Evolutionary conservation across 148 eudicot species (phyloP), one percentile per base, ranked within the genome.

Genomic region (Limonium bicolor): DNA sequence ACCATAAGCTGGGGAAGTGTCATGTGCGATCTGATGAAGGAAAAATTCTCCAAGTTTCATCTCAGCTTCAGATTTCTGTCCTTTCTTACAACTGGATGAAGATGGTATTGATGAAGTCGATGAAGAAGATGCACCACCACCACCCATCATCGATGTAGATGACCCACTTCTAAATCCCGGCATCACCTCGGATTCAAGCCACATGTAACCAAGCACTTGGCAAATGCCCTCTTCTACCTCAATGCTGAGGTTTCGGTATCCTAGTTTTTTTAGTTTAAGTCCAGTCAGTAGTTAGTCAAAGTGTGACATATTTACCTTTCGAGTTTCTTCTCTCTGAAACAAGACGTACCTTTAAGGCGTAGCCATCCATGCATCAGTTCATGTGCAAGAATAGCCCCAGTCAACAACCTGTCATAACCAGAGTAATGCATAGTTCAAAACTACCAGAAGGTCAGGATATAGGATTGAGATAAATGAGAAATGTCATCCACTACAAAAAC

Each of bases 331-430:
- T 12, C 16, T 34, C 5, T 34, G 15, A 37, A 4, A 16, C 4
- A 18, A 5, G 33, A 29, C 16, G 20, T 59, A 87, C 99, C 99
- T 54, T 76, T 78, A 27, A 92, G 94, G n/a, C 95, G 99, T 65
- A 92, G 53, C 99, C 99, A 92, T 26, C 82, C 90, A 38, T 85
- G 99, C 99, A 92, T 92, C 47, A 92, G 31, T 60, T 92, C 99
- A 24, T 92, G 99, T 35, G 99, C 90, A 51, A 92, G 88, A 55
- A 92, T 92, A 53, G 99, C 94, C 45, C 95, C 99, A 4, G 99
- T 92, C 15, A 92, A 73, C 55, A 92, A 71, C 61, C 99, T 90
- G 84, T 10, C 24, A 0, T 32, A 11, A 40, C 13, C 16, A 38
- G 37, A 77, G 11, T 21, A 18, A 13, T 22, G 0, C 6, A 22